These are phyloP conservation scores for Phytophthora multivora DNA, from an alignment of 352 stramenopile species.

Conservation along the genomic window DNA sequence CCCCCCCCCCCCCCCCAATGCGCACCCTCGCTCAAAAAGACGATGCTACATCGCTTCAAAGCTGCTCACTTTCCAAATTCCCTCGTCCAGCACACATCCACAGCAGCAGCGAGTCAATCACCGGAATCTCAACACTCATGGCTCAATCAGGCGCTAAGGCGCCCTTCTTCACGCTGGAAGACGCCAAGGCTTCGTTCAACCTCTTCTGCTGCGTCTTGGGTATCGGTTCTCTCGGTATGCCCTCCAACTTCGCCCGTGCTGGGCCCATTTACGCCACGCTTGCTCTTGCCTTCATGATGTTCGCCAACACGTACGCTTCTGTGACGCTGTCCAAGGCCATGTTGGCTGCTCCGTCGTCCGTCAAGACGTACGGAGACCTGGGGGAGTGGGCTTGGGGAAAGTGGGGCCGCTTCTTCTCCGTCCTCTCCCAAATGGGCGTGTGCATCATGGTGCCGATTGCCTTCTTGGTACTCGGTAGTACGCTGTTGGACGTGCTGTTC, in stretches of 20 bases:
- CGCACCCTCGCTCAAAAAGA: not conserved
- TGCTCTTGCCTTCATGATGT: constrained; percentile 21
- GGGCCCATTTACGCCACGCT: constrained; percentile 18
- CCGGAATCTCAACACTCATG: not conserved
- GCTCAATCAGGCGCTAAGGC: not conserved
- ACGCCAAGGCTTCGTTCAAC: constrained; percentile 17
- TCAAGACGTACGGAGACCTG: constrained; percentile 22
- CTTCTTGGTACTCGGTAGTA: constrained; percentile 21
- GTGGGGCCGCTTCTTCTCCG: constrained; percentile 21
- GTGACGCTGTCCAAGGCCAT: constrained; percentile 20
- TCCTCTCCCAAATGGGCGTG: constrained; percentile 21
- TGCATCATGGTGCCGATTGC: constrained; percentile 16
- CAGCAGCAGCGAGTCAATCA: not conserved
- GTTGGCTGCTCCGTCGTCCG: constrained; percentile 19
- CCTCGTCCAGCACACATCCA: not conserved
- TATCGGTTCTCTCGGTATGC: constrained; percentile 24
- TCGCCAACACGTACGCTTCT: constrained; percentile 22
- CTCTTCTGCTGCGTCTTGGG: constrained; percentile 23
- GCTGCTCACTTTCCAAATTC: constrained; percentile 4
- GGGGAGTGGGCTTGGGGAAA: constrained; percentile 20
- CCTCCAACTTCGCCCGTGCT: constrained; percentile 21
- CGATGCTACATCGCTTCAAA: not conserved
- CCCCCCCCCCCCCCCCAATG: not conserved
- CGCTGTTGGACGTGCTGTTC: constrained; percentile 20
- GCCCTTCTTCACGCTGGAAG: constrained; percentile 9